Percentiles rank a stretch among this genome's conserved stretches.
Conservation (phyloP, 129 eudicot genomes). For the Chrysanthemum lavandulifolium region DNA sequence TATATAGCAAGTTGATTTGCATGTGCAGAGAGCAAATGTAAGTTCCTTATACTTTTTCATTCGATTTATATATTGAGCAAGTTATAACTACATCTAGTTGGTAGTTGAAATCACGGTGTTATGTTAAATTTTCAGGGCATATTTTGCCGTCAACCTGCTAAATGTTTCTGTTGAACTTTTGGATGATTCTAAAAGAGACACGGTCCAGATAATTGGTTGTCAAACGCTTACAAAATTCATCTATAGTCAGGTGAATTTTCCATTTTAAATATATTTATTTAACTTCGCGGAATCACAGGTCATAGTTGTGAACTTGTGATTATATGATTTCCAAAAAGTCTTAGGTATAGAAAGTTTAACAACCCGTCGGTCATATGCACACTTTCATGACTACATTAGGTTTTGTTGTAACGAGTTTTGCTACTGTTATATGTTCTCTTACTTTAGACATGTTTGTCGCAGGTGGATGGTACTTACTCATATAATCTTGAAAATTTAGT, state of each 20-base stretch:
- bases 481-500: constrained; percentile 72
- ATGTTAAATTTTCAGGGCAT: constrained; percentile 58
- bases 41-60: constrained; percentile 28
- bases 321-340: background rate
- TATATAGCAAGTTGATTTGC: constrained; percentile 73
- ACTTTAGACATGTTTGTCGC: constrained; percentile 21
- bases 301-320: background rate
- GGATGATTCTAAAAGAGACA: constrained; percentile 72
- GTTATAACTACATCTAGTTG: background rate
- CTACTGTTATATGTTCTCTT: constrained; percentile 7
- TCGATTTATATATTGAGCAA: background rate
- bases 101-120: constrained; percentile 7
- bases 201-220: constrained; percentile 73
- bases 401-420: background rate
- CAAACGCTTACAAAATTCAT: constrained; percentile 74
- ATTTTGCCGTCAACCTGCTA: constrained; percentile 78
- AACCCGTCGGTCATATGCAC: background rate
- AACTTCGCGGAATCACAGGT: background rate
- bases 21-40: constrained; percentile 87
- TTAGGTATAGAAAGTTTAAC: background rate
- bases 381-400: background rate
- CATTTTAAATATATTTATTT: background rate
- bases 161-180: constrained; percentile 70
- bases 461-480: constrained; percentile 92
- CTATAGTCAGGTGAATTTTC: constrained; percentile 69